Conservation (phyloP, 2,329 filamentous ascomycete species). For the Fusarium musae region DNA sequence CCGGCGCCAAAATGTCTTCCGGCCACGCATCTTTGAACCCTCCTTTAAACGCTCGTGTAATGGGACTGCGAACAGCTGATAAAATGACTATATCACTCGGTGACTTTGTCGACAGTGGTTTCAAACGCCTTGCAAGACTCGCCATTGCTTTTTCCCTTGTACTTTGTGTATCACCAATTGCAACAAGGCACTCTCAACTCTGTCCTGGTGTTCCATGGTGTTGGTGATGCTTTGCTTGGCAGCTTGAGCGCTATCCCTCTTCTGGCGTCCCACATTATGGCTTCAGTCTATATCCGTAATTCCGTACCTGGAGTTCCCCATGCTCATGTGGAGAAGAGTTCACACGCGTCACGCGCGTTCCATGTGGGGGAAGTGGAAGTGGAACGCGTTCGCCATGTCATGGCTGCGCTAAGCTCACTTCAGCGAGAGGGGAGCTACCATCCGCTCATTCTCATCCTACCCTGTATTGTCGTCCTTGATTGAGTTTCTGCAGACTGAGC, state of each 20-base stretch:
- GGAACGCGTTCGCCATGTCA: not conserved
- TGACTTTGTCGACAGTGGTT: conserved; percentile 60
- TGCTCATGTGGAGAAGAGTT: not conserved
- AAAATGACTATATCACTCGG: conserved; percentile 87
- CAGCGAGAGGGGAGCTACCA: too few relatives aligned
- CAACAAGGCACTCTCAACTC: not conserved
- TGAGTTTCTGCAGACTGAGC: fast-evolving
- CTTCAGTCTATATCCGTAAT: not conserved
- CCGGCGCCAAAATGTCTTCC: conserved; percentile 81
- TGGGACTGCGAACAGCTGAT: conserved; percentile 86
- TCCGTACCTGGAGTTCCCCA: not conserved
- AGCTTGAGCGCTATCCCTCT: not conserved
- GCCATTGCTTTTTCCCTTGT: not conserved
- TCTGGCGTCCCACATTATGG: not conserved
- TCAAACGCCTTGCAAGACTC: not conserved
- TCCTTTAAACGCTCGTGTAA: conserved; percentile 85
- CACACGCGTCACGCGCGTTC: not conserved
- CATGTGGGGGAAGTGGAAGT: not conserved
- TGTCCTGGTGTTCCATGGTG: not conserved
- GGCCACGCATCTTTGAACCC: conserved; percentile 87
- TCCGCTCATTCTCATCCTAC: not conserved
- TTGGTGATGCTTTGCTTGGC: not conserved
- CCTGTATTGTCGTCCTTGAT: not conserved
- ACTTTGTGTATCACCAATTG: not conserved
- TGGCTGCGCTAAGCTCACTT: not conserved